A percentile compares a stretch with the other conserved stretches of the same genome.
Conservation (phyloP, 352 stramenopile genomes). For the Saprolegnia parasitica region DNA sequence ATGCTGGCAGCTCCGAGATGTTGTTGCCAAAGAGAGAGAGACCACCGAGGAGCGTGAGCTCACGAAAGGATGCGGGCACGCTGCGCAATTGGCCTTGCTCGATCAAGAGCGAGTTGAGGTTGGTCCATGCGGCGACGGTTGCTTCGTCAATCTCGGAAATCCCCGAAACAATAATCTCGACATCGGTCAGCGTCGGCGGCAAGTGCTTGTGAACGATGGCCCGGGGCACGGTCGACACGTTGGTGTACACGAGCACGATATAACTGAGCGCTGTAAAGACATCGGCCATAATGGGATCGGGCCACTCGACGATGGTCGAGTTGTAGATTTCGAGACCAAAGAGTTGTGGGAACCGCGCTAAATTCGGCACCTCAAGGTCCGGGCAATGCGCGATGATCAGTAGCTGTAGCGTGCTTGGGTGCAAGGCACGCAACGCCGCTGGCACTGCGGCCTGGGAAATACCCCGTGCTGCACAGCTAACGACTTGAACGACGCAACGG, state of each 20-base stretch:
- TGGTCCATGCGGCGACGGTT: not conserved
- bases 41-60: not conserved
- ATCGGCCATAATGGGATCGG: constrained; percentile 5
- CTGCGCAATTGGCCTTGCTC: not conserved
- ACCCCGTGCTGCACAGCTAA: not conserved
- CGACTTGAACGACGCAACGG: constrained; percentile 6
- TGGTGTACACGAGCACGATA: not conserved
- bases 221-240: not conserved
- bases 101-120: constrained; percentile 9
- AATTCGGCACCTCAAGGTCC: not conserved
- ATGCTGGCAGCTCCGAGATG: not conserved
- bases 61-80: not conserved
- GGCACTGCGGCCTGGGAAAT: not conserved
- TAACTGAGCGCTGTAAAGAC: not conserved
- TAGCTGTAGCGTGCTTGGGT: not conserved
- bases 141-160: not conserved
- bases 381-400: constrained; percentile 10
- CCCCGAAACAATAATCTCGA: constrained; percentile 1
- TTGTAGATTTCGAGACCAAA: constrained; percentile 31
- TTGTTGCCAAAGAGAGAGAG: not conserved
- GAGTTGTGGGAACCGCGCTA: constrained; percentile 22
- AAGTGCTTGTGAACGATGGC: not conserved
- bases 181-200: constrained; percentile 1
- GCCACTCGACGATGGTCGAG: constrained; percentile 29
- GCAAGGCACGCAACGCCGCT: not conserved